phyloP scores from a whole-genome alignment of 371 early-diverging fungal genomes.

The Spiromyces aspiralis region DNA sequence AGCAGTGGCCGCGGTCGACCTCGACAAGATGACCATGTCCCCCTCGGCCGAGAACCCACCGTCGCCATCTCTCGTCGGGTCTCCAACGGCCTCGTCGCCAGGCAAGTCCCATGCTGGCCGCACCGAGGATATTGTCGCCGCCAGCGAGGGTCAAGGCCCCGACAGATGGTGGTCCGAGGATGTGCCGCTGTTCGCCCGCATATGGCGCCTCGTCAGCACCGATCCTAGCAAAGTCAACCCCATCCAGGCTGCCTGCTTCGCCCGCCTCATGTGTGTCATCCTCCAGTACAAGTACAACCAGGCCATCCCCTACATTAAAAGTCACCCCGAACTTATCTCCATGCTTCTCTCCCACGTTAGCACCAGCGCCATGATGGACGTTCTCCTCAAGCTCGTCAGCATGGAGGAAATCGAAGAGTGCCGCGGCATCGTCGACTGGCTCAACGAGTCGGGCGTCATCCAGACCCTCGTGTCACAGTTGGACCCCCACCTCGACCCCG shows the following conservation, averaged over 20 bases:
- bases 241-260: constrained; percentile 69
- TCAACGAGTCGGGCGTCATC: constrained; percentile 61
- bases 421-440: constrained; percentile 42
- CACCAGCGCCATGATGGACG: constrained; percentile 72
- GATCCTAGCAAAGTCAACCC: constrained; percentile 52
- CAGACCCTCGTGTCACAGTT: constrained; percentile 52
- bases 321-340: constrained; percentile 36
- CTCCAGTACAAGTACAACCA: constrained; percentile 66
- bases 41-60: not conserved
- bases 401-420: constrained; percentile 79
- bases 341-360: constrained; percentile 61
- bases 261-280: constrained; percentile 68
- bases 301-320: constrained; percentile 56
- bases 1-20: too few relatives aligned
- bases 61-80: too few relatives aligned
- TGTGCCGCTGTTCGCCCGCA: constrained; percentile 43
- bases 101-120: not conserved
- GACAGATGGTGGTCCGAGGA: constrained; percentile 40
- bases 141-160: constrained; percentile 16
- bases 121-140: not conserved
- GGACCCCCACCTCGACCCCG: constrained; percentile 53
- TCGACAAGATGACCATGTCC: too few relatives aligned
- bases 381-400: constrained; percentile 77
- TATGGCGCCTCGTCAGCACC: constrained; percentile 64
- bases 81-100: not conserved